A percentile compares a stretch with the other conserved stretches of the same genome.
Evolutionary conservation across 2,329 filamentous ascomycete species (phyloP).

Genomic region (Nakataea oryzae): DNA sequence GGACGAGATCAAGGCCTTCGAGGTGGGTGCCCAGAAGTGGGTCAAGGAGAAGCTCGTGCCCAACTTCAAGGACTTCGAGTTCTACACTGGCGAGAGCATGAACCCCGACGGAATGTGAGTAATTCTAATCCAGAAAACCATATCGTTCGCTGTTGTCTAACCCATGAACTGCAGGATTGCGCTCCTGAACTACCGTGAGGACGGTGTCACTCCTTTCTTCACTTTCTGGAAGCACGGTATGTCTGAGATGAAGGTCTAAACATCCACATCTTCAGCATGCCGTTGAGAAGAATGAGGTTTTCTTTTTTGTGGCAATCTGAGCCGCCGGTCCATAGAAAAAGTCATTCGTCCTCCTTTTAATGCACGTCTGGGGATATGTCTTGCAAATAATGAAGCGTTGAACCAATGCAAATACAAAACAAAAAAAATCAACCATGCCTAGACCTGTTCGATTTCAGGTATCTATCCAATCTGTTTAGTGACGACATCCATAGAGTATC

Average conservation of each 20-base stretch:
- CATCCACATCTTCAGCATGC: slow-evolving; percentile 8
- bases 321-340: neutral
- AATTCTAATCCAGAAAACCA: neutral
- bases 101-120: slow-evolving; percentile 87
- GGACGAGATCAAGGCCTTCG: slow-evolving; percentile 66
- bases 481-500: neutral
- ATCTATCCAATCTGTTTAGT: neutral
- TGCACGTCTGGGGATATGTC: neutral
- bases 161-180: slow-evolving; percentile 34
- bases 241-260: slow-evolving; percentile 82
- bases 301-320: neutral
- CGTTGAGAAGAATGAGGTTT: neutral
- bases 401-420: neutral
- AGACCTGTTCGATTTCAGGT: neutral
- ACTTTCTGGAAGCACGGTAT: slow-evolving; percentile 95
- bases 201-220: slow-evolving; percentile 82
- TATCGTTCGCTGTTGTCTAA: neutral
- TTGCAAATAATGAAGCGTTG: neutral
- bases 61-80: slow-evolving; percentile 95
- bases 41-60: slow-evolving; percentile 72
- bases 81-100: slow-evolving; percentile 88
- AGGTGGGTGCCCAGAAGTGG: slow-evolving; percentile 61
- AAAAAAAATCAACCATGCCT: neutral
- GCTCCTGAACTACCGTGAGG: slow-evolving; percentile 95
- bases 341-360: neutral